These are phyloP conservation scores for Beta lomatogona DNA, from an alignment of 179 eudicot species.

Conservation along the genomic window DNA sequence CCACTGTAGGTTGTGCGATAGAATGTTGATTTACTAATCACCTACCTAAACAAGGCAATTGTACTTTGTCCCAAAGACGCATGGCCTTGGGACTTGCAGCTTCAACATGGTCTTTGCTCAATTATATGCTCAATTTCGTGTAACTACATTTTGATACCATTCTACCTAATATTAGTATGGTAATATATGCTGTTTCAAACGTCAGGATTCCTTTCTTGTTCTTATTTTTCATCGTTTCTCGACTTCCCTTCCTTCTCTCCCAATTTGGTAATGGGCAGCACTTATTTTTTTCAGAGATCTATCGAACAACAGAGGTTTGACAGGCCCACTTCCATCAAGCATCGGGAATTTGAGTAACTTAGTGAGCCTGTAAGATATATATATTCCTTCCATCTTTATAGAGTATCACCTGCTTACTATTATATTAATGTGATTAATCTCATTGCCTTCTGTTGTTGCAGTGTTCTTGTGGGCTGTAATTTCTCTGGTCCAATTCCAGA, in stretches of 20 bases:
- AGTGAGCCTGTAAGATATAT: constrained; percentile 50
- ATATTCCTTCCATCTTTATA: not conserved
- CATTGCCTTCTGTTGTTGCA: constrained; percentile 17
- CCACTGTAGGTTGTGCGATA: too few relatives aligned
- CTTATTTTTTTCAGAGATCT: constrained; percentile 51
- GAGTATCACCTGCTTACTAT: not conserved
- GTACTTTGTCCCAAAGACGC: not conserved
- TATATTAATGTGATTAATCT: not conserved
- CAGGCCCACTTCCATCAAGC: constrained; percentile 57
- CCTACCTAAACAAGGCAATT: not conserved
- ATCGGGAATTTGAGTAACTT: constrained; percentile 59
- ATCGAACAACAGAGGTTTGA: constrained; percentile 68
- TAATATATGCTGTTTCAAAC: not conserved
- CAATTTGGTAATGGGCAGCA: not conserved
- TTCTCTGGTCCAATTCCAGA: constrained; percentile 68
- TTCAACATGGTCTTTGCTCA: not conserved
- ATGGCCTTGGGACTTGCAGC: not conserved
- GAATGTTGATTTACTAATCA: too few relatives aligned
- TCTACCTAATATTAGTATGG: not conserved
- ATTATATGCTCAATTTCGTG: not conserved
- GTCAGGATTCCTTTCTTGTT: constrained; percentile 5
- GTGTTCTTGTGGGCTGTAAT: constrained; percentile 53
- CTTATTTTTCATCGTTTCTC: constrained; percentile 5
- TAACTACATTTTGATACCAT: not conserved
- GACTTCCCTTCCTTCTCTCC: not conserved